Evolutionary conservation across 1,284 basidiomycete genomes (phyloP), one percentile per base, ranked within the genome.

Genomic region (Pisolithus thermaeus): DNA sequence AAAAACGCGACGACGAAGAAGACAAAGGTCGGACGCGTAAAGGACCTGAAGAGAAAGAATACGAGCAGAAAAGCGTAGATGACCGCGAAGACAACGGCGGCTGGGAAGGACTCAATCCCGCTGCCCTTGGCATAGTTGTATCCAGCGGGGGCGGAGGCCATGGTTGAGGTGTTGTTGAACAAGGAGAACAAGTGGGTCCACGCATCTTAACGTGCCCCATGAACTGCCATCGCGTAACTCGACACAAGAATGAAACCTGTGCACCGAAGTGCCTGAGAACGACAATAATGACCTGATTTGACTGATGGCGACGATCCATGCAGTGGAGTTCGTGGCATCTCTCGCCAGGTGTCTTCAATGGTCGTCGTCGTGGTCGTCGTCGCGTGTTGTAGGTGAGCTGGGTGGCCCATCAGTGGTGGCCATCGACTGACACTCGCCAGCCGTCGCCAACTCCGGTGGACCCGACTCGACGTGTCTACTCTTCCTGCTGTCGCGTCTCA

Each of bases 391-490:
- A 12, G 32, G 32, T 35, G 32, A 57, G 52, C 72, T 30, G 28
- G 28, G 7, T 30, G 25, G 25, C 11, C 8, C 8, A 30, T n/a
- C n/a, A n/a, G n/a, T n/a, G n/a, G n/a, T n/a, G n/a, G n/a, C n/a
- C 38, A 18, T 39, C 30, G 0, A 4, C 0, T 46, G 41, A 1
- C 12, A 20, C 50, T 46, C 47, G 56, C 32, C 54, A 88, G 88
- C 77, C 36, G 76, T 90, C 25, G 88, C 83, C 22, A 83, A 83
- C 61, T 91, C 89, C 18, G 88, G 85, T 11, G 89, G 89, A 2
- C 79, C 87, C 11, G 88, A 91, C 63, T 91, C 88, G 5, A 81
- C 83, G 1, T 87, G 84, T 62, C 73, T 91, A 4, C 71, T 90
- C 9, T 87, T 80, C 59, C 76, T 90, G 9, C 68, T 90, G 28